These are phyloP conservation scores for Alternaria angustiovoidea DNA, from an alignment of 2,329 filamentous ascomycete species.

Conservation along the genomic window DNA sequence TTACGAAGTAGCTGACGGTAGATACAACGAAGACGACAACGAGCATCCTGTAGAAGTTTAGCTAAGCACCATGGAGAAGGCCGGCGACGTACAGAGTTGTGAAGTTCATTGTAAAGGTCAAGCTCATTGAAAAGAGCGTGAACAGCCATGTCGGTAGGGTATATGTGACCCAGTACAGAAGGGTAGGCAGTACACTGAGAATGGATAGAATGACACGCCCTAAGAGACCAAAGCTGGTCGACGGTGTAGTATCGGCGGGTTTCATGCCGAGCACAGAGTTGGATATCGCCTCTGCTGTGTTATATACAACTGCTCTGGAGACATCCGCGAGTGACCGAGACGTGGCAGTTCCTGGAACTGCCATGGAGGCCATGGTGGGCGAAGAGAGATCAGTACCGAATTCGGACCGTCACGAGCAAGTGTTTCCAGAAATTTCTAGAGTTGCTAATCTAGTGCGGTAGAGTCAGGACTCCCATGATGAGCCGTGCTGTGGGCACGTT, in stretches of 20 bases:
- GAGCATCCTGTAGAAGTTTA: slow-evolving; percentile 54
- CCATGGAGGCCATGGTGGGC: slow-evolving; percentile 34
- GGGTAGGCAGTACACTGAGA: slow-evolving; percentile 63
- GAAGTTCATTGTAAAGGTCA: slow-evolving; percentile 98
- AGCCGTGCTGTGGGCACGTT: slow-evolving; percentile 32
- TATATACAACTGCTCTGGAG: slow-evolving; percentile 21
- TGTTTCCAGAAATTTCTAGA: slow-evolving; percentile 4
- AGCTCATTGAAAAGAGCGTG: slow-evolving; percentile 85
- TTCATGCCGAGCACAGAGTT: slow-evolving; percentile 32
- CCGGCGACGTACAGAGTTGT: slow-evolving; percentile 78
- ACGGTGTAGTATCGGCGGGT: slow-evolving; percentile 29
- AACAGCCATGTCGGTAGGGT: slow-evolving; percentile 90
- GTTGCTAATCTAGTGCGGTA: slow-evolving; percentile 13
- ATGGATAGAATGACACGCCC: slow-evolving; percentile 59
- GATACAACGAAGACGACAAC: slow-evolving; percentile 80
- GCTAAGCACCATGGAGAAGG: slow-evolving; percentile 29
- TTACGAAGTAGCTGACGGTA: slow-evolving; percentile 90
- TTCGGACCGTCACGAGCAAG: slow-evolving; percentile 16
- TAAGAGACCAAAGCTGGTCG: slow-evolving; percentile 54
- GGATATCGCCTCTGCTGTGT: slow-evolving; percentile 29
- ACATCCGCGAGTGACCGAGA: slow-evolving; percentile 21
- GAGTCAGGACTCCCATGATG: slow-evolving; percentile 27
- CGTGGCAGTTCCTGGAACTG: slow-evolving; percentile 27
- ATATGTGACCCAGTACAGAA: slow-evolving; percentile 82
- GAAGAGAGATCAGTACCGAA: slow-evolving; percentile 4